Conservation (phyloP, 2,329 filamentous ascomycete genomes). For the Trichoderma harzianum region DNA sequence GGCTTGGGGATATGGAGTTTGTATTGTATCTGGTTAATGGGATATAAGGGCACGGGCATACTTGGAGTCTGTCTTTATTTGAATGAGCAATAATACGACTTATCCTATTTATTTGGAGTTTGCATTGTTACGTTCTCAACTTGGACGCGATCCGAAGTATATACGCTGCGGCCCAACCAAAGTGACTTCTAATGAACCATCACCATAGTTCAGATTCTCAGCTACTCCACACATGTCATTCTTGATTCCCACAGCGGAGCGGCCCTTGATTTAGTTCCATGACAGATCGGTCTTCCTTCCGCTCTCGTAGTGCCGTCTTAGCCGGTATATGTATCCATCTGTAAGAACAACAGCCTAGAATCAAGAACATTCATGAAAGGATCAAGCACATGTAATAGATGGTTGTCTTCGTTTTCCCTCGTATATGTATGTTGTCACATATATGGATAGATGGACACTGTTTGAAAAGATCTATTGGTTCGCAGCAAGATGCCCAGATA, state of each 20-base stretch:
- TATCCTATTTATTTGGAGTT: neutral
- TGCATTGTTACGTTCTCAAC: neutral
- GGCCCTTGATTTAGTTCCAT: neutral
- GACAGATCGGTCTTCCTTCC: neutral
- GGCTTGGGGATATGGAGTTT: neutral
- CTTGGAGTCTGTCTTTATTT: neutral
- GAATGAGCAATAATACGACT: neutral
- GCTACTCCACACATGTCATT: neutral
- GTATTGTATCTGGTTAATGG: neutral
- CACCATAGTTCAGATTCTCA: no score
- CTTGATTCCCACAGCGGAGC: neutral
- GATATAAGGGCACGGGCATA: neutral
- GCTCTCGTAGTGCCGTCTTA: neutral
- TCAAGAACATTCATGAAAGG: neutral
- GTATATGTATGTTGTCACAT: neutral
- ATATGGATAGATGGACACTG: neutral
- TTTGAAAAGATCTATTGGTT: neutral
- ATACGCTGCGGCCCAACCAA: no score
- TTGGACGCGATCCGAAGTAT: no score
- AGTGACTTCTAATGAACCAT: no score
- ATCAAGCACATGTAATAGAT: neutral
- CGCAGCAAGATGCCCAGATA: neutral
- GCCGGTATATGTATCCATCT: neutral
- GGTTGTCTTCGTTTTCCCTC: neutral
- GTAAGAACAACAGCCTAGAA: neutral